Evolutionary conservation across 2,329 filamentous ascomycete species (phyloP), one percentile per base, ranked within the genome.

Genomic region (Diplodia mutila): DNA sequence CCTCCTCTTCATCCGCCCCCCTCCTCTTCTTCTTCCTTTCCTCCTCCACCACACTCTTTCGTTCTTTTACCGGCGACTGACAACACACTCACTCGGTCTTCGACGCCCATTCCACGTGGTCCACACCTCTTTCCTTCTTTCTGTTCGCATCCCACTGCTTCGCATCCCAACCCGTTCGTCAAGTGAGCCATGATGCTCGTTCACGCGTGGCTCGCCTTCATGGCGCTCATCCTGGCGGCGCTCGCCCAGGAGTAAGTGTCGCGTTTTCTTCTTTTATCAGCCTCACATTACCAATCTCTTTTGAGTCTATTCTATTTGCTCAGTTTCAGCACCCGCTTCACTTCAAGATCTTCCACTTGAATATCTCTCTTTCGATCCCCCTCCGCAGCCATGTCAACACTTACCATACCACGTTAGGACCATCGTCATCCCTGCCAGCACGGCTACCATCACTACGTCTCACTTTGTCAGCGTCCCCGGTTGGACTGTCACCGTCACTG

Each of bases 11-110:
- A 7, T 25, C 48, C n/a, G 11, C 29, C n/a, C 49, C 46, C 37
- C 32, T 5, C 14, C 37, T 53, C 37, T 34, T 21, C 37, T 34
- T 21, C 32, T 65, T 65, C 14, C 59, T 63, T 49, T 61, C 25
- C 42, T 49, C 54, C 49, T 53, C 16, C 61, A 65, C 61, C 61
- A 53, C 53, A 55, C 11, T 37, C 51, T 7, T 25, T 54, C 51
- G 9, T 42, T 54, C 61, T 29, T n/a, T n/a, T 49, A 46, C 27
- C 34, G 9, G 37, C 61, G 34, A n/a, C 32, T 14, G 14, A 16
- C 59, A 34, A n/a, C 59, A 11, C 59, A 11, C 59, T n/a, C 25
- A 37, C 12, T 39, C n/a, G 16, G 5, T 37, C 27, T 14, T 32
- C 48, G 21, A 23, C 37, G 12, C n/a, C 23, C 18, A 9, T n/a